These are phyloP conservation scores for Fusarium odoratissimum DNA, from an alignment of 2,329 filamentous ascomycete species.

Conservation along the genomic window DNA sequence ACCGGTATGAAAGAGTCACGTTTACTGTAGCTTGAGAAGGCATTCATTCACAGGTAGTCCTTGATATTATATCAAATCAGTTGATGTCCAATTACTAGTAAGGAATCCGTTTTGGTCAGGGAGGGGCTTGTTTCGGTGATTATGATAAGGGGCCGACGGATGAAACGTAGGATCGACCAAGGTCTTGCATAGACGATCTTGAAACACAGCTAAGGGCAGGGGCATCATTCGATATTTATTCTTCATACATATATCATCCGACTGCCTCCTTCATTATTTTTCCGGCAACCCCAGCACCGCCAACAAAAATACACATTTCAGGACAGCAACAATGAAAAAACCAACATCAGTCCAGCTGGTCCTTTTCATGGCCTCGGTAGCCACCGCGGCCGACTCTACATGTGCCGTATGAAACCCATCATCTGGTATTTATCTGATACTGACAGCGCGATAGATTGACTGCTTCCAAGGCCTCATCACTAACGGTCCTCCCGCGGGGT, in stretches of 20 bases:
- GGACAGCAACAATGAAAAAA: constrained; percentile 23
- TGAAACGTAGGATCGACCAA: constrained; percentile 31
- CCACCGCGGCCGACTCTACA: constrained; percentile 9
- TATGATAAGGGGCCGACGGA: constrained; percentile 5
- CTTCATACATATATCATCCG: background rate
- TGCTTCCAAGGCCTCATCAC: constrained; percentile 46
- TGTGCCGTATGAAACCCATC: constrained; percentile 24
- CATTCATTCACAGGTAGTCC: background rate
- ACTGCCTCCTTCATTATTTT: background rate
- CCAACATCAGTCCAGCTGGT: constrained; percentile 10
- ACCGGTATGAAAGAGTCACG: no score
- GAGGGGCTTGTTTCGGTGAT: background rate
- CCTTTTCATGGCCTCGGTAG: constrained; percentile 22
- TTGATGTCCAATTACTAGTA: background rate
- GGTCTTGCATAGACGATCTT: constrained; percentile 31
- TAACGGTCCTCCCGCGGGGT: constrained; percentile 44
- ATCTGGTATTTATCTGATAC: background rate
- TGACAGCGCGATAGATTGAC: constrained; percentile 34
- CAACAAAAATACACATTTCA: background rate
- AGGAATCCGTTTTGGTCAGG: background rate
- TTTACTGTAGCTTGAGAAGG: no score
- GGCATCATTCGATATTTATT: background rate
- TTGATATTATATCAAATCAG: background rate
- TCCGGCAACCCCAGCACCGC: no score
- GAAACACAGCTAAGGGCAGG: constrained; percentile 18